Evolutionary conservation across 2,329 filamentous ascomycete genomes (phyloP).

Genomic region (Bipolaris zeicola): DNA sequence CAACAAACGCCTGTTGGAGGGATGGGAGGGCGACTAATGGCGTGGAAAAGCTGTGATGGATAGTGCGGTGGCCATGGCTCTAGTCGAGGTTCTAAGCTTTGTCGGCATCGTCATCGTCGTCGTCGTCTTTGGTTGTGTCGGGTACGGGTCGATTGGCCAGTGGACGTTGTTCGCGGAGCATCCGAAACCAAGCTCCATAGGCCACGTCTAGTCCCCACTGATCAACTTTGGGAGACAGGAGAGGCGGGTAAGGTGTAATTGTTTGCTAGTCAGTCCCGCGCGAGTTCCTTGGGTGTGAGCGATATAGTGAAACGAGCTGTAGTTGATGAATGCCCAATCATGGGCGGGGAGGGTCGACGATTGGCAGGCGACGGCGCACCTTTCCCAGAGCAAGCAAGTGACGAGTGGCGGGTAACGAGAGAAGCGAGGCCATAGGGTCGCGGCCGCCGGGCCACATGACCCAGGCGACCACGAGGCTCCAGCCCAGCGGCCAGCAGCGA

Average conservation of each 20-base stretch:
- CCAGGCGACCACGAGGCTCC: conserved; percentile 7
- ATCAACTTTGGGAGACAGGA: conserved; percentile 14
- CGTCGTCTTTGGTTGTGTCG: background rate
- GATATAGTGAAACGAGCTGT: conserved; percentile 21
- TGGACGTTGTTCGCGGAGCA: conserved; percentile 1
- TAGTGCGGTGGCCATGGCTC: background rate
- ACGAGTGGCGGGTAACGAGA: conserved; percentile 18
- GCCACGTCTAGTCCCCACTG: conserved; percentile 11
- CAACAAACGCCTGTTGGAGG: background rate
- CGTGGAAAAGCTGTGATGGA: background rate
- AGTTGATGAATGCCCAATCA: conserved; percentile 17
- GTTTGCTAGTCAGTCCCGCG: conserved; percentile 8
- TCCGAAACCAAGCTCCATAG: conserved; percentile 19
- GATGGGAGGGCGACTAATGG: background rate
- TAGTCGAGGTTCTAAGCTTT: conserved; percentile 6
- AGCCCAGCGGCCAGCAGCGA: background rate
- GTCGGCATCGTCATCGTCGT: background rate
- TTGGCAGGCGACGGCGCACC: conserved; percentile 11
- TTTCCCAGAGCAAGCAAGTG: conserved; percentile 15
- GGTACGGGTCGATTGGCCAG: conserved; percentile 9
- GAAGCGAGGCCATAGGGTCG: conserved; percentile 14
- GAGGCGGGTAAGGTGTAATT: background rate
- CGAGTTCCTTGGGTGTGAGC: conserved; percentile 10
- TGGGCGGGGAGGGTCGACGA: background rate
- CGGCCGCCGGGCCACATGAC: conserved; percentile 7